phyloP scores from a whole-genome alignment of 805 yeast species.

The Lipomyces sp. region DNA sequence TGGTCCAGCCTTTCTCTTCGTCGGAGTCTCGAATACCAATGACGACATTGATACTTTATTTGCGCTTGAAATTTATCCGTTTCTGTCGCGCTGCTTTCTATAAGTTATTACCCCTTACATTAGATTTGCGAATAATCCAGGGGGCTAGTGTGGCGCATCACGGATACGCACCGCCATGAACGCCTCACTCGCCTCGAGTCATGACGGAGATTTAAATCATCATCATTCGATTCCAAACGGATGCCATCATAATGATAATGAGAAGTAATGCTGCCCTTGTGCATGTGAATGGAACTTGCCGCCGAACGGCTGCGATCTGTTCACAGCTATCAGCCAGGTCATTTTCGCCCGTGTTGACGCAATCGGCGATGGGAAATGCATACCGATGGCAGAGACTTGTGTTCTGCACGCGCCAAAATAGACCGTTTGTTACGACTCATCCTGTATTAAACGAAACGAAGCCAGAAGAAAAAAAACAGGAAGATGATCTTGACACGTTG shows the following conservation, averaged over 20 bases:
- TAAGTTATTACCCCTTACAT: too few relatives aligned
- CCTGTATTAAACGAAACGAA: conserved; percentile 3
- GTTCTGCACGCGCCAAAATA: neutral
- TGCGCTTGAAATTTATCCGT: neutral
- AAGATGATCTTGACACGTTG: conserved; percentile 14
- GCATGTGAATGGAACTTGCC: neutral
- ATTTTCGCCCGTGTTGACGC: neutral
- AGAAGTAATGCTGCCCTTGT: neutral
- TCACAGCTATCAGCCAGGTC: neutral
- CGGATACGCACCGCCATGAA: neutral
- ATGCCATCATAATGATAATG: neutral
- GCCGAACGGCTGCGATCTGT: neutral
- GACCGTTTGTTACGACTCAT: conserved; percentile 11
- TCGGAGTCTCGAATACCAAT: conserved; percentile 4
- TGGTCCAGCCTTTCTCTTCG: neutral
- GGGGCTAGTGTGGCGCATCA: neutral
- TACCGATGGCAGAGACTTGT: neutral
- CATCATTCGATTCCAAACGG: neutral
- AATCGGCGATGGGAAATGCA: neutral
- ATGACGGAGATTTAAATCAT: neutral
- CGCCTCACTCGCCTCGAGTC: neutral
- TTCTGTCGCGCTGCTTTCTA: too few relatives aligned
- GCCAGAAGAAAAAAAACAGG: conserved; percentile 8
- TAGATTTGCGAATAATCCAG: neutral
- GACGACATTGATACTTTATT: neutral